Evolutionary conservation across 805 yeast genomes (phyloP), one percentile per base, ranked within the genome.

Genomic region (Cyberlindnera meyerae): DNA sequence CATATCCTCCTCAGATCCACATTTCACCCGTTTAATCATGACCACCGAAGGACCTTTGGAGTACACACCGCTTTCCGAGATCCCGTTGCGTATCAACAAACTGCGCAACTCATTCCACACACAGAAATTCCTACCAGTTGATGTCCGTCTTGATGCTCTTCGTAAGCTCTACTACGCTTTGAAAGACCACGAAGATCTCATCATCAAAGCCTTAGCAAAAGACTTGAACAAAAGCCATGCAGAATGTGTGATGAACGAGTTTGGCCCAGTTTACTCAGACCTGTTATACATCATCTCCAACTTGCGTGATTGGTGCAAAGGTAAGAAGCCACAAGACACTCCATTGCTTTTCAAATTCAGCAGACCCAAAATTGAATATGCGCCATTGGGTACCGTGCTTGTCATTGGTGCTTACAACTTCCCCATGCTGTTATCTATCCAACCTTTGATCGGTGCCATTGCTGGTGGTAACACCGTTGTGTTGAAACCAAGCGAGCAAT

Each of bases 401-500:
- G 67, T 90, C 33, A 77, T 89, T 33, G 65, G 82, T 3, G 90
- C 95, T 0, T 86, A 82, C 72, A 86, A 86, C 61, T 87, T 78
- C 56, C 96, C 97, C 1, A 57, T 83, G 29, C 42, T 72, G 18
- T 63, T 90, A 41, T 51, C 84, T 0, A 41, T 87, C 9, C 65
- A 71, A 22, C 87, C 96, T 0, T 53, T 88, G 17, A 68, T 78
- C 26, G 85, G 86, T 15, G 96, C 96, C 2, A 62, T 90, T 45
- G 86, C 95, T 2, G 84, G 81, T 15, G 97, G 97, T 11, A 88
- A 89, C 57, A 67, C 79, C 12, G 90, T 84, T 18, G 75, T 42
- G 51, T 54, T 39, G 45, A 68, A 47, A 51, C 64, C 45, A 50
- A 60, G 30, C 75, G 97, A 90, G 58, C 55, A 70, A 37, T 75